phyloP scores from a whole-genome alignment of 768 basidiomycete species.

The Psilocybe cubensis region DNA sequence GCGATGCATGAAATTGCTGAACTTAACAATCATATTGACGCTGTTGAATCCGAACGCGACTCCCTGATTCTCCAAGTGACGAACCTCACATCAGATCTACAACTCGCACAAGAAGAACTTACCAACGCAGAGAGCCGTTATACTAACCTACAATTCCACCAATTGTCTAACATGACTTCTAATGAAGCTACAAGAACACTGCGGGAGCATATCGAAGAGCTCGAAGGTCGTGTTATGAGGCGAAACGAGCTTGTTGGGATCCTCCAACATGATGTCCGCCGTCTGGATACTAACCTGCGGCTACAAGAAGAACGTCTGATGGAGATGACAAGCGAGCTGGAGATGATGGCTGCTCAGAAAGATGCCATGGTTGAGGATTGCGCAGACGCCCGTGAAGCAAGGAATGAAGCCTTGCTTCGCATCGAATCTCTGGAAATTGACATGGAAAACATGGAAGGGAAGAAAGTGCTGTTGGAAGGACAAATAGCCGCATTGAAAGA shows the following conservation, averaged over 20 bases:
- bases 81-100: slow-evolving; percentile 65
- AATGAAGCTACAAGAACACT: slow-evolving; percentile 58
- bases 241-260: slow-evolving; percentile 77
- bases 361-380: slow-evolving; percentile 87
- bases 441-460: slow-evolving; percentile 41
- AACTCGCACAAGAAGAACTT: slow-evolving; percentile 54
- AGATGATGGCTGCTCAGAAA: slow-evolving; percentile 66
- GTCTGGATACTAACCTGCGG: slow-evolving; percentile 73
- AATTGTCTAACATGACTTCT: slow-evolving; percentile 65
- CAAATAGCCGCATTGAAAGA: slow-evolving; percentile 22
- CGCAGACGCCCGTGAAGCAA: slow-evolving; percentile 71
- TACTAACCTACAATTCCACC: slow-evolving; percentile 63
- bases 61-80: slow-evolving; percentile 65
- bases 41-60: slow-evolving; percentile 67
- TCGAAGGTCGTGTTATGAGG: slow-evolving; percentile 65
- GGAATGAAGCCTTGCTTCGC: slow-evolving; percentile 62
- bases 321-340: slow-evolving; percentile 74
- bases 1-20: slow-evolving; percentile 47
- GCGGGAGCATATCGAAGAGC: slow-evolving; percentile 67
- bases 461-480: slow-evolving; percentile 21
- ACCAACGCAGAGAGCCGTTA: slow-evolving; percentile 63
- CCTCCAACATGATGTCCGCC: slow-evolving; percentile 78
- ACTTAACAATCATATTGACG: slow-evolving; percentile 51
- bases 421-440: slow-evolving; percentile 68
- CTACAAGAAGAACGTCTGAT: slow-evolving; percentile 74